Evolutionary conservation across 371 early-diverging fungal species (phyloP), one percentile per base, ranked within the genome.

Genomic region (Saksenaea vasiformis): DNA sequence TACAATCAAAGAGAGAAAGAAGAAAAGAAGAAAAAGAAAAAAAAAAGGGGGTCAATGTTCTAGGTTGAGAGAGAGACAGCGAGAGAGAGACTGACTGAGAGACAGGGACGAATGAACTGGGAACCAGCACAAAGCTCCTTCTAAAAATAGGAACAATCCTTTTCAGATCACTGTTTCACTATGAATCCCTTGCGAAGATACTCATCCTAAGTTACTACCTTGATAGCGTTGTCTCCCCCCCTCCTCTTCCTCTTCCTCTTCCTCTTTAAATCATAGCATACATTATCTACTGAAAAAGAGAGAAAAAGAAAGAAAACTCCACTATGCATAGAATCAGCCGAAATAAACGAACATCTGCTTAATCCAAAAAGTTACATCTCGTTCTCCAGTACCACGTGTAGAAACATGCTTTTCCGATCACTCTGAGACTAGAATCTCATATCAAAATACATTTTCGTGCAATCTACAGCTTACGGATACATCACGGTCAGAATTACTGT

Each of bases 1-100:
- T 24, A 28, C 19, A 36, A 43, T 41, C 58, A 62, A 38, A 37
- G 51, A 36, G 54, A 62, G 22, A 35, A 22, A 63, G 51, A 31
- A 54, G 56, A 41, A 56, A 39, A 17, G 19, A 13, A 51, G 17
- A 34, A 35, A 26, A 3, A 57, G 37, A 13, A 9, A 41, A 53
- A 39, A 38, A 56, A 58, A 58, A 36, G 19, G 27, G 39, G 31
- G 43, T 5, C 28, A 14, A 39, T 39, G 39, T 39, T 24, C 51
- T 47, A 56, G 4, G 36, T 28, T 26, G 15, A 36, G n/a, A n/a
- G n/a, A n/a, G n/a, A n/a, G n/a, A n/a, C n/a, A n/a, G n/a, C n/a
- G n/a, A n/a, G n/a, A n/a, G n/a, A n/a, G n/a, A n/a, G n/a, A n/a
- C n/a, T n/a, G n/a, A n/a, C n/a, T n/a, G n/a, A n/a, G 36, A 54